A percentile compares a stretch with the other conserved stretches of the same genome.
These are phyloP conservation scores for Lactarius hatsudake DNA, from an alignment of 768 basidiomycete species.

Conservation along the genomic window DNA sequence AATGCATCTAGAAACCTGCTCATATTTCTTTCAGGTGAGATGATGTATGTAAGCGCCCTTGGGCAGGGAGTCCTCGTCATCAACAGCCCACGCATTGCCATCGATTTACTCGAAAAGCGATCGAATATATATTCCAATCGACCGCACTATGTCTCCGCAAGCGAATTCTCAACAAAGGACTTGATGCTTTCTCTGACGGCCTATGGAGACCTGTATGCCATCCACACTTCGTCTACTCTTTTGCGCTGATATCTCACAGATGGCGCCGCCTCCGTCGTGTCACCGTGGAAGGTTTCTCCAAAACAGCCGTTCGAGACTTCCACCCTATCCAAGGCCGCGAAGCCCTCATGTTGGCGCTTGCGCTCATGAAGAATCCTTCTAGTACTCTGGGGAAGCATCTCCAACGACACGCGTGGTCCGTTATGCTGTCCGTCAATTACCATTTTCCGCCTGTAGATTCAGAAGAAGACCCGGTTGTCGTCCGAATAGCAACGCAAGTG, in stretches of 20 bases:
- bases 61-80: constrained; percentile 34
- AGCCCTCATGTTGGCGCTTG: constrained; percentile 27
- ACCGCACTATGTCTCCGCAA: constrained; percentile 28
- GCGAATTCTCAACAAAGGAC: constrained; percentile 33
- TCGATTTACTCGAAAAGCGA: constrained; percentile 30
- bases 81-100: constrained; percentile 31
- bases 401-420: constrained; percentile 17
- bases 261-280: constrained; percentile 31
- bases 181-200: constrained; percentile 27
- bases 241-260: neutral
- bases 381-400: constrained; percentile 30
- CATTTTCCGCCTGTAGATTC: constrained; percentile 12
- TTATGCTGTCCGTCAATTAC: constrained; percentile 29
- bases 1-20: neutral
- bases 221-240: neutral
- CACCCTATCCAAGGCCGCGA: constrained; percentile 34
- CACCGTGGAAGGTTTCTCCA: constrained; percentile 31
- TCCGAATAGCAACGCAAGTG: neutral
- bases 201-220: constrained; percentile 26
- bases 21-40: constrained; percentile 29
- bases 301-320: constrained; percentile 31
- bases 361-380: constrained; percentile 32
- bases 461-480: constrained; percentile 8
- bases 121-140: neutral
- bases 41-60: constrained; percentile 33